Base-by-base conservation (phyloP, 2,329 filamentous ascomycete genomes). In the Aspergillus novoparasiticus region DNA sequence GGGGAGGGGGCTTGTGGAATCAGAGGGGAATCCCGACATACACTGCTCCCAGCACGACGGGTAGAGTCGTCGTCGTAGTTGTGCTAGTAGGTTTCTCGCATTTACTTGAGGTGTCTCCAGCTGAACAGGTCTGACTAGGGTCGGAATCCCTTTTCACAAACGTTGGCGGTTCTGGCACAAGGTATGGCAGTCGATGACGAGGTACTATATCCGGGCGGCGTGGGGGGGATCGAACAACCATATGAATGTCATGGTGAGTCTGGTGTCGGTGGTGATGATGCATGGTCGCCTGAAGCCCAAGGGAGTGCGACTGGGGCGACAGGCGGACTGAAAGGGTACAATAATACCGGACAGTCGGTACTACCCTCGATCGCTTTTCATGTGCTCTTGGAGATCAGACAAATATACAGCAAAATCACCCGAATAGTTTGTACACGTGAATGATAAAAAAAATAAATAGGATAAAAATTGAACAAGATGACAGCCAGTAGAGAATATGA, bases 11-110 rank as follows among this genome's bases (percentile, higher is more conserved):
- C 14, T n/a, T 21, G 57, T 36, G 45, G 45, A 50, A 41, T 56
- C 12, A 28, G 43, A 55, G 23, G 32, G 36, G 19, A 30, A 32
- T 41, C 10, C 21, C 59, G 41, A 56, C 90, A 82, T 87, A 93
- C 90, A 86, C 84, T 65, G 91, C 84, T 72, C 89, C 89, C 4
- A 94, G 79, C 46, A 86, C 84, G 66, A 95, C 90, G 8, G 89
- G 86, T 50, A 93, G 69, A 4, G 86, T 88, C 57, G 86, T 85
- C n/a, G 84, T 81, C 48, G 79, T 82, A 46, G 80, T 63, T n/a
- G 75, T 78, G 62, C 82, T 83, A 39, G 83, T 79, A 0, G 87
- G 84, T 73, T 89, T 90, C 69, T 90, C 86, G 72, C 88, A 90
- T 36, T 58, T 58, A 26, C 64, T 63, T 16, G 68, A 70, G n/a